Evolutionary conservation across 2,329 filamentous ascomycete species (phyloP).

Genomic region (Curvularia eragrostidis): DNA sequence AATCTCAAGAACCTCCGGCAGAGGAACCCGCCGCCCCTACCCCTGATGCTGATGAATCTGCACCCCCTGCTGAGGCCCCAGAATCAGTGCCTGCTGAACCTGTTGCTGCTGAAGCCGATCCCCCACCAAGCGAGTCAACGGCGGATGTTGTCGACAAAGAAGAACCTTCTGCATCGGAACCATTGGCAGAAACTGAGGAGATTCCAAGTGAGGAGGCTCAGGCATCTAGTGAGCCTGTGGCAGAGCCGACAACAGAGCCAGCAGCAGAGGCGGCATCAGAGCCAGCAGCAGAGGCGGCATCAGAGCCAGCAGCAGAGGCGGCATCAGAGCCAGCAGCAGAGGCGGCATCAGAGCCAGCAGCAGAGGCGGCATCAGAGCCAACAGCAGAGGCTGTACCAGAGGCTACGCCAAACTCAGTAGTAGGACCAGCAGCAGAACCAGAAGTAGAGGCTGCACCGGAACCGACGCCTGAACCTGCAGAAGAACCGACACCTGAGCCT

Average conservation of each 20-base stretch:
- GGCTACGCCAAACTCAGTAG: no score
- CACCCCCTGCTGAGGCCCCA: neutral
- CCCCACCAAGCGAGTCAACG: conserved; percentile 6
- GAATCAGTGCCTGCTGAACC: neutral
- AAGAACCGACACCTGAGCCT: neutral
- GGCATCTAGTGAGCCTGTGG: neutral
- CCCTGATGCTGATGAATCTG: neutral
- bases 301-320: neutral
- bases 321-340: neutral
- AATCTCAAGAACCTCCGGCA: neutral
- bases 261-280: neutral
- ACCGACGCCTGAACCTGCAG: no score
- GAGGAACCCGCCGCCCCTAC: conserved; percentile 1
- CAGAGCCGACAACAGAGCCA: neutral
- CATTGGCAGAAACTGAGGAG: neutral
- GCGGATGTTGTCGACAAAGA: neutral
- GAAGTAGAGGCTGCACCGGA: neutral
- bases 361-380: neutral
- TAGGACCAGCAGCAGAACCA: neutral
- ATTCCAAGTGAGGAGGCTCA: neutral
- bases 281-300: neutral
- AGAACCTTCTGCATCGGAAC: neutral
- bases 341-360: neutral
- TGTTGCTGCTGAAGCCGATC: neutral
- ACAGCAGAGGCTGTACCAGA: neutral